These are phyloP conservation scores for Apiospora koreana DNA, from an alignment of 2,329 filamentous ascomycete species.

Conservation along the genomic window DNA sequence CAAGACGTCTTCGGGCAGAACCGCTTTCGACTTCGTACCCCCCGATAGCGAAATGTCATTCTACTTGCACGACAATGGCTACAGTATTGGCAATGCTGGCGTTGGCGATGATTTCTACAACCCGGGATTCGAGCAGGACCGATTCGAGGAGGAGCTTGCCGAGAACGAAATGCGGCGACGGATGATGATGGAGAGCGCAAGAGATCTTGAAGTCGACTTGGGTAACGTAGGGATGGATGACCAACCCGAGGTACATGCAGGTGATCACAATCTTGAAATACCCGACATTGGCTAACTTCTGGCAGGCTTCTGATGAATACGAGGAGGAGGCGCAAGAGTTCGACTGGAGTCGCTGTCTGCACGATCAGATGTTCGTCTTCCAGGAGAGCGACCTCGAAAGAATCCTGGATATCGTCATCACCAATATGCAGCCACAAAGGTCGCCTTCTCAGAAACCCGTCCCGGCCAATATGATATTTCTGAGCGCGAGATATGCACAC, in stretches of 20 bases:
- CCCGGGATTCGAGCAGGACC: slow-evolving; percentile 86
- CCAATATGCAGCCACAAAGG: slow-evolving; percentile 94
- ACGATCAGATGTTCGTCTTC: slow-evolving; percentile 99
- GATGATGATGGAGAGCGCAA: slow-evolving; percentile 99
- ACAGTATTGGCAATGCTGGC: slow-evolving; percentile 79
- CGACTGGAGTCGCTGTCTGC: slow-evolving; percentile 89
- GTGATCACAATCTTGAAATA: neutral
- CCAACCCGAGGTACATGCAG: slow-evolving; percentile 74
- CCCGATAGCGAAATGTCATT: slow-evolving; percentile 96
- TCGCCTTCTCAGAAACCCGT: slow-evolving; percentile 97
- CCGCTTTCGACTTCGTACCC: slow-evolving; percentile 92
- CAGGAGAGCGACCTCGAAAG: slow-evolving; percentile 90
- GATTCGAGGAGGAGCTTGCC: slow-evolving; percentile 95
- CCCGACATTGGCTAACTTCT: slow-evolving; percentile 26
- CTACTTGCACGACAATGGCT: slow-evolving; percentile 92
- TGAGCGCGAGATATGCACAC: slow-evolving; percentile 93
- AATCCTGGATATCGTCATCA: slow-evolving; percentile 94
- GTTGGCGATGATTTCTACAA: slow-evolving; percentile 91
- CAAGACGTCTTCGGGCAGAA: slow-evolving; percentile 90
- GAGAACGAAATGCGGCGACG: slow-evolving; percentile 93
- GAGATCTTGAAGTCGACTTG: slow-evolving; percentile 93
- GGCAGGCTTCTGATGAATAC: slow-evolving; percentile 71
- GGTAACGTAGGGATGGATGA: slow-evolving; percentile 96
- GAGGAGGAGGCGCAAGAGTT: slow-evolving; percentile 93
- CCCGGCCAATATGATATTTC: slow-evolving; percentile 93